Conservation (phyloP, 805 yeast species). For the Ogataea siamensis region DNA sequence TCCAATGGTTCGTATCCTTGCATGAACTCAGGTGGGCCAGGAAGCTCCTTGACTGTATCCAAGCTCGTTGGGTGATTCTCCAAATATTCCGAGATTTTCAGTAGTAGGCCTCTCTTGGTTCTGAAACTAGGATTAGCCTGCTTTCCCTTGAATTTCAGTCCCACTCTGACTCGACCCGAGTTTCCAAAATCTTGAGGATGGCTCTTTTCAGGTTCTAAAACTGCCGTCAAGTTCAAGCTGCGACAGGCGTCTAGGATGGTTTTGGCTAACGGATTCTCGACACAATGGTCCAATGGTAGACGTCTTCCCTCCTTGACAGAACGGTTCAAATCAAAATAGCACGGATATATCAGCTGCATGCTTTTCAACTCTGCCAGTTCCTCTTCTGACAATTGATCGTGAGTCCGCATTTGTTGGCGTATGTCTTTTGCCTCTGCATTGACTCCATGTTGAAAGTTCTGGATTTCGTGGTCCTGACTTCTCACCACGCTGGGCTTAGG, state of each 20-base stretch:
- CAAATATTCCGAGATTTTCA: slow-evolving; percentile 59
- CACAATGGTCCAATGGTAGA: slow-evolving; percentile 65
- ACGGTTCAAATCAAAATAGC: slow-evolving; percentile 82
- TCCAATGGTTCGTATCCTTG: slow-evolving; percentile 51
- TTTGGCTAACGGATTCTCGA: slow-evolving; percentile 84
- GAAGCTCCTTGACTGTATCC: slow-evolving; percentile 57
- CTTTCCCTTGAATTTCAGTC: slow-evolving; percentile 50
- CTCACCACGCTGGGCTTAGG: slow-evolving; percentile 53
- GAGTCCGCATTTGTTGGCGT: slow-evolving; percentile 16
- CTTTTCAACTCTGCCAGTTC: slow-evolving; percentile 62
- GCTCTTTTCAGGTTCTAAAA: slow-evolving; percentile 75
- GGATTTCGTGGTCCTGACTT: slow-evolving; percentile 4
- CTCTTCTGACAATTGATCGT: slow-evolving; percentile 43
- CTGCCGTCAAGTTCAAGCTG: slow-evolving; percentile 30
- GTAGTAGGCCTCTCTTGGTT: slow-evolving; percentile 66
- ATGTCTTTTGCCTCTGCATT: slow-evolving; percentile 13
- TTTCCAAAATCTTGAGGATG: slow-evolving; percentile 98
- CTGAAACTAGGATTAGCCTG: slow-evolving; percentile 35
- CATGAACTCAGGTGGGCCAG: slow-evolving; percentile 61
- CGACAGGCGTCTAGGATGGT: slow-evolving; percentile 71
- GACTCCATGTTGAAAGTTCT: not conserved
- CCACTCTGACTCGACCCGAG: slow-evolving; percentile 90
- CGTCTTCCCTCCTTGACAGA: slow-evolving; percentile 82
- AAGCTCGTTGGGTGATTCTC: slow-evolving; percentile 67
- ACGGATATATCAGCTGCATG: slow-evolving; percentile 82